A percentile compares a stretch with the other conserved stretches of the same genome.
Evolutionary conservation across 2,329 filamentous ascomycete species (phyloP).

Genomic region (Exophiala viscosa): DNA sequence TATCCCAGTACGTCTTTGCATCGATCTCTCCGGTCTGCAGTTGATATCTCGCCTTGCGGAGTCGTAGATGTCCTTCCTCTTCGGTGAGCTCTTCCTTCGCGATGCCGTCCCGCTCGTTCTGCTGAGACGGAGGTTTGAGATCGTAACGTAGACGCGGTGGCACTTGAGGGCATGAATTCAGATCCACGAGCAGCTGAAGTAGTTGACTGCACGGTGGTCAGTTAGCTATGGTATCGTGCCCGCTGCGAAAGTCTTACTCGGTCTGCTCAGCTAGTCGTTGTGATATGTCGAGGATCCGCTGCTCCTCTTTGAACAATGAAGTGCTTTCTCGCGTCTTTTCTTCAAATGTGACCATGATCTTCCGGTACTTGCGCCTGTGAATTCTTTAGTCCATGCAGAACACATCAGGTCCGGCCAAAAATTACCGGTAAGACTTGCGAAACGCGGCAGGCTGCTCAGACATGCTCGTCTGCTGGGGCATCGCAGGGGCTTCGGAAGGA

Average conservation of each 20-base stretch:
- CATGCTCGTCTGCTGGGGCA: conserved; percentile 6
- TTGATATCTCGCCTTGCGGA: conserved; percentile 39
- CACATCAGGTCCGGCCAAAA: neutral
- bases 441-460: conserved; percentile 14
- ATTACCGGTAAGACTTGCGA: conserved; percentile 24
- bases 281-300: conserved; percentile 73
- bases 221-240: conserved; percentile 15
- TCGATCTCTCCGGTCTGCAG: conserved; percentile 37
- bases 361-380: conserved; percentile 76
- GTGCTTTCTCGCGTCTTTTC: conserved; percentile 71
- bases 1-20: conserved; percentile 34
- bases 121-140: conserved; percentile 48
- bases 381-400: neutral
- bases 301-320: conserved; percentile 68
- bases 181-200: conserved; percentile 80
- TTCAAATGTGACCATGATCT: conserved; percentile 77
- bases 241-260: conserved; percentile 61
- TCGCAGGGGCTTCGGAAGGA: conserved; percentile 4
- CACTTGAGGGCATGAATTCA: conserved; percentile 81
- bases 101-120: conserved; percentile 46
- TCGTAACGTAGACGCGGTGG: conserved; percentile 71
- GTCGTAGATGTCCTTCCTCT: conserved; percentile 28
- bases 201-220: conserved; percentile 61
- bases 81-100: conserved; percentile 8
- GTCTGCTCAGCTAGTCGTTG: conserved; percentile 86